A percentile compares a stretch with the other conserved stretches of the same genome.
Evolutionary conservation across 148 eudicot species (phyloP).

Genomic region (Pharnaceum exiguum): DNA sequence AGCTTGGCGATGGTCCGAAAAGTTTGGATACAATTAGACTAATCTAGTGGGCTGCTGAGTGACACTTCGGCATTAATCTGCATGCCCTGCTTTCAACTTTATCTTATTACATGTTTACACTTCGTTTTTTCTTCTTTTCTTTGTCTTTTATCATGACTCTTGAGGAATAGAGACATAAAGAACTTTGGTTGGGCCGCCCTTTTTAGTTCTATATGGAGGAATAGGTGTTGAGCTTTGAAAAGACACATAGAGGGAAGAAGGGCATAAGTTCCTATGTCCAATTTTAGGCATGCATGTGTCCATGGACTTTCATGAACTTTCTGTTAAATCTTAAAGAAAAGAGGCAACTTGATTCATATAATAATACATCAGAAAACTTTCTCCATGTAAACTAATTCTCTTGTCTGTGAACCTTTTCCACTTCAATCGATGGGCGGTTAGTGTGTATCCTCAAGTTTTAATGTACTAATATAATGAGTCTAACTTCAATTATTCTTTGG

Average conservation of each 20-base stretch:
- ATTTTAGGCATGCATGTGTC: slow-evolving; percentile 2
- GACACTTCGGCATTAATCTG: no score
- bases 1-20: not conserved
- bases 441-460: not conserved
- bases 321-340: no score
- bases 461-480: not conserved
- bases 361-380: no score
- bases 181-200: not conserved
- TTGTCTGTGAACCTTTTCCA: not conserved
- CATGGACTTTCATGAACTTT: no score
- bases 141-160: not conserved
- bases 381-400: no score
- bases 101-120: no score
- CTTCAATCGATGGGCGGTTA: slow-evolving; percentile 13
- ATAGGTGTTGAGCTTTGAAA: not conserved
- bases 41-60: not conserved
- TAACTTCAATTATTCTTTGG: slow-evolving; percentile 5
- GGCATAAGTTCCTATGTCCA: not conserved
- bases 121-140: not conserved
- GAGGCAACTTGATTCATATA: no score
- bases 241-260: not conserved
- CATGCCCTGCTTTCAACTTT: no score
- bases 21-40: slow-evolving; percentile 1
- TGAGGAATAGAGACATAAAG: not conserved
- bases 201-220: not conserved